A percentile compares a stretch with the other conserved stretches of the same genome.
Evolutionary conservation across 202 grass and related monocot genomes (phyloP).

Genomic region (Carex arenaria): DNA sequence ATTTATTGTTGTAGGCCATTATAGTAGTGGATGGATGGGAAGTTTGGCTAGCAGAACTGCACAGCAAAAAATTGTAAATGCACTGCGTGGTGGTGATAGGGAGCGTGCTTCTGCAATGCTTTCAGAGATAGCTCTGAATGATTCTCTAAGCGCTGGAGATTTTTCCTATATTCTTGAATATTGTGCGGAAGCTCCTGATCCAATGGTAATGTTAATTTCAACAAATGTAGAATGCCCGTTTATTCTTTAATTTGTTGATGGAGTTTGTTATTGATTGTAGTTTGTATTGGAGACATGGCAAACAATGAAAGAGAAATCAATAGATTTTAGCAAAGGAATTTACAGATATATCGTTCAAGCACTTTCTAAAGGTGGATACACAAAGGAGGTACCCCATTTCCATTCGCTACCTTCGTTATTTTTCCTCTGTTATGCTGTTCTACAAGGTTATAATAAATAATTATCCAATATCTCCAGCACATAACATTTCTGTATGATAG

Average conservation of each 20-base stretch:
- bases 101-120: slow-evolving; percentile 62
- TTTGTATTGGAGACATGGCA: slow-evolving; percentile 76
- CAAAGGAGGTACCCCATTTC: slow-evolving; percentile 49
- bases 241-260: slow-evolving; percentile 21
- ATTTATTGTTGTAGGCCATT: slow-evolving; percentile 41
- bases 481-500: slow-evolving; percentile 14
- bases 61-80: slow-evolving; percentile 59
- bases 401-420: slow-evolving; percentile 7
- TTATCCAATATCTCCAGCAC: not conserved
- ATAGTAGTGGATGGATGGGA: slow-evolving; percentile 24
- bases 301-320: slow-evolving; percentile 53
- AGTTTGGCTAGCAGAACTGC: slow-evolving; percentile 24
- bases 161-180: slow-evolving; percentile 79
- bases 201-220: slow-evolving; percentile 53
- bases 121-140: slow-evolving; percentile 37
- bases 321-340: slow-evolving; percentile 40
- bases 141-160: slow-evolving; percentile 38
- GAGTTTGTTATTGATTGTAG: slow-evolving; percentile 38
- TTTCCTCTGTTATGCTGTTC: not conserved
- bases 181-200: slow-evolving; percentile 63
- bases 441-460: not conserved
- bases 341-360: slow-evolving; percentile 50
- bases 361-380: slow-evolving; percentile 54
- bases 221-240: not conserved
- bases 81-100: slow-evolving; percentile 66